These are phyloP conservation scores for Pyrenula aspistea DNA, from an alignment of 495 filamentous ascomycete genomes.

Conservation along the genomic window DNA sequence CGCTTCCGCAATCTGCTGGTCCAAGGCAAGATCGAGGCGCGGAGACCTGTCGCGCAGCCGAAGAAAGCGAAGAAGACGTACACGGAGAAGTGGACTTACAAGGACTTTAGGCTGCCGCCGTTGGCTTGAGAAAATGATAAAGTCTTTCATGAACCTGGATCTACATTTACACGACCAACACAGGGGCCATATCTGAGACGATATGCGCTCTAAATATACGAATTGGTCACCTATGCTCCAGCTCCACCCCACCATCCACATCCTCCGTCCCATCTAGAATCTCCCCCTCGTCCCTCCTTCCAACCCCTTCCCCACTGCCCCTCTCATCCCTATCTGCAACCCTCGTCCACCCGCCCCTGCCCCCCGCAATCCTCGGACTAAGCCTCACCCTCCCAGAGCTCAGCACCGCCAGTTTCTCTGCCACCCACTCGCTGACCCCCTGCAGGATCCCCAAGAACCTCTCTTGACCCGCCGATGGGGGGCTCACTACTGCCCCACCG, in stretches of 20 bases:
- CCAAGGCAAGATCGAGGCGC: slow-evolving; percentile 74
- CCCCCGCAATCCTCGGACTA: slow-evolving; percentile 7
- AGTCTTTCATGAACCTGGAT: no score
- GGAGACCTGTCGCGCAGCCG: slow-evolving; percentile 61
- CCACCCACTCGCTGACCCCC: slow-evolving; percentile 41
- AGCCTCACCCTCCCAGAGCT: slow-evolving; percentile 29
- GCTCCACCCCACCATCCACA: slow-evolving; percentile 47
- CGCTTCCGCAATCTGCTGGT: slow-evolving; percentile 81
- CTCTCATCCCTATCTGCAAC: slow-evolving; percentile 24
- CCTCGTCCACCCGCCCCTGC: slow-evolving; percentile 5
- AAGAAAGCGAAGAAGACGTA: slow-evolving; percentile 66
- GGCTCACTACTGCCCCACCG: no score
- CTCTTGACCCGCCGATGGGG: slow-evolving; percentile 38
- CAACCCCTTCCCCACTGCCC: slow-evolving; percentile 5
- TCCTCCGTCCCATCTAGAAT: slow-evolving; percentile 61
- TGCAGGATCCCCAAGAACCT: slow-evolving; percentile 56
- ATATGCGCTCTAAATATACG: no score
- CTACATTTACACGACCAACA: no score
- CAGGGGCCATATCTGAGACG: no score
- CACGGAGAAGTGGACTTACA: slow-evolving; percentile 94
- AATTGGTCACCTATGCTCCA: slow-evolving; percentile 39
- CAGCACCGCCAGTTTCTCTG: slow-evolving; percentile 31
- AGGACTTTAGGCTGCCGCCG: slow-evolving; percentile 67
- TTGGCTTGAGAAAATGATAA: no score
- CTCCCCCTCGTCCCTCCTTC: slow-evolving; percentile 14